Base-by-base conservation (phyloP, 225 moss, liverwort and hornwort genomes). In the Asterella californica region DNA sequence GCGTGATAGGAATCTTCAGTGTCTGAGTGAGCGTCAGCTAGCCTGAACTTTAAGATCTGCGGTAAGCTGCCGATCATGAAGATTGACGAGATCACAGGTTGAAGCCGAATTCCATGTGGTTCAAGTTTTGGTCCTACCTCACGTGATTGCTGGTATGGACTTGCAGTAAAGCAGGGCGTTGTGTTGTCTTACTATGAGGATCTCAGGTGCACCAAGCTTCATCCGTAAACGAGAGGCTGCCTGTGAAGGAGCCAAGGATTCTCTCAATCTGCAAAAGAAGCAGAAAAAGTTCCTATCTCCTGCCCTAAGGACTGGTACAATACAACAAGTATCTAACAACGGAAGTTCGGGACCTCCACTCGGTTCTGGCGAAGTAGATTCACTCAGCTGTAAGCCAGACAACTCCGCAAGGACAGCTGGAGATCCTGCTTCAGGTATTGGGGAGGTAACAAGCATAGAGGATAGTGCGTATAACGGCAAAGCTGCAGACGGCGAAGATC, bases 131-230 rank as follows among this genome's bases (percentile, higher is more conserved):
- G 7, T 42, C 7, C 42, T 42, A 42, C 42, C 42, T 3, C n/a
- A n/a, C n/a, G n/a, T n/a, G 42, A 3, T 3, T 42, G 42, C 42
- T 42, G 42, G 42, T 42, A n/a, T 42, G 42, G 42, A 42, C 42
- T 42, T 42, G 7, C 42, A 57, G 21, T 19, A 71, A 42, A 74
- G 74, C 48, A 18, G 32, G 52, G 15, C 15, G 15, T 29, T 25
- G 49, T 24, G 14, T 9, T 14, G 0, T n/a, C 17, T 59, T 15
- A 59, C 1, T 29, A 79, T 79, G 79, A 79, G 79, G 79, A 79
- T 69, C 19, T 79, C 79, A 50, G 55, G 69, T 49, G 79, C 69
- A 7, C 79, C 79, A 14, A 79, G 79, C 38, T 0, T 68, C 24
- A 38, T 79, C 5, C 68, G 79, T 18, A 79, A 79, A 70, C 79